A percentile compares a stretch with the other conserved stretches of the same genome.
phyloP scores from a whole-genome alignment of 75 land plant species.

The Ceratopteris richardii region DNA sequence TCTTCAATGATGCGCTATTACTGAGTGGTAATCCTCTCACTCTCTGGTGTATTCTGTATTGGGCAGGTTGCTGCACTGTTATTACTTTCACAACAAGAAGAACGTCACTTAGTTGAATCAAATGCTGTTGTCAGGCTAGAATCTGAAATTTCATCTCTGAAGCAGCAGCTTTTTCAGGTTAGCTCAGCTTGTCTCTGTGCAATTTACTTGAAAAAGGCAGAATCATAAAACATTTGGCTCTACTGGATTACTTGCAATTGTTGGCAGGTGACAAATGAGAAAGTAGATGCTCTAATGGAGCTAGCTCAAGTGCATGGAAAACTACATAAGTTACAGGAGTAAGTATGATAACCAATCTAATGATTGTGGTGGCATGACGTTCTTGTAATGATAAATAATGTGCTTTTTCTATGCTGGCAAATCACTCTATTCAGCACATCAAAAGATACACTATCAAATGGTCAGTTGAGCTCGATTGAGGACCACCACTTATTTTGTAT shows the following conservation, averaged over 20 bases:
- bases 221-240: background rate
- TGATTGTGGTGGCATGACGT: too few species aligned
- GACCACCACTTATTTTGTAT: background rate
- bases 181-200: too few species aligned
- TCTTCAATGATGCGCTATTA: too few species aligned
- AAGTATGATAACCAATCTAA: too few species aligned
- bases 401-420: background rate
- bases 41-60: too few species aligned
- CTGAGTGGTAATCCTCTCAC: too few species aligned
- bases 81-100: conserved; percentile 91
- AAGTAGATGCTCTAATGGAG: conserved; percentile 86
- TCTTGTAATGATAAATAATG: background rate
- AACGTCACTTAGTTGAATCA: conserved; percentile 67
- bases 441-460: background rate
- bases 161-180: conserved; percentile 72
- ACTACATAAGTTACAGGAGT: conserved; percentile 52
- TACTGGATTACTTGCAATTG: too few species aligned
- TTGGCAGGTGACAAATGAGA: conserved; percentile 77
- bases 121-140: conserved; percentile 63
- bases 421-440: background rate
- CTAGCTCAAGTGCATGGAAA: conserved; percentile 61
- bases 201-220: too few species aligned
- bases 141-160: conserved; percentile 67
- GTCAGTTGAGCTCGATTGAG: background rate
- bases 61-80: conserved; percentile 70